These are phyloP conservation scores for Porogramme epimiltina DNA, from an alignment of 1,284 basidiomycete genomes.

Conservation along the genomic window DNA sequence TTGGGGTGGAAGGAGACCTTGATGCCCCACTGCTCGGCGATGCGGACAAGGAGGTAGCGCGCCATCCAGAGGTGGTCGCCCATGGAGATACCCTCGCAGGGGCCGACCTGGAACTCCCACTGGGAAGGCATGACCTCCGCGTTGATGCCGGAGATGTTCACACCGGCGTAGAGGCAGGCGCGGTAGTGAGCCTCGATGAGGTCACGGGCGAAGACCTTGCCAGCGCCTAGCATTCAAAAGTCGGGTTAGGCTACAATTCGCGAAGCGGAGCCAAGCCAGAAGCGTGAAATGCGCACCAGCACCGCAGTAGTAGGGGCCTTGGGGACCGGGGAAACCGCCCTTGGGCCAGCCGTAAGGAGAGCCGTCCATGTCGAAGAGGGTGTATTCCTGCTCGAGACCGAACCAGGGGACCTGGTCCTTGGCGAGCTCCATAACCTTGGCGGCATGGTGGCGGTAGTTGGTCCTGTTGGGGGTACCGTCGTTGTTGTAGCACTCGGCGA, in stretches of 20 bases:
- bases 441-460: constrained; percentile 91
- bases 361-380: constrained; percentile 93
- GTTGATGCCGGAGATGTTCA: constrained; percentile 99
- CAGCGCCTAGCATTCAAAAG: constrained; percentile 63
- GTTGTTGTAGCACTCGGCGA: constrained; percentile 98
- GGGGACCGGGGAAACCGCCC: constrained; percentile 98
- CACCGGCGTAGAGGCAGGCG: constrained; percentile 93
- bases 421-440: constrained; percentile 92
- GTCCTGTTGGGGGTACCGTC: constrained; percentile 98
- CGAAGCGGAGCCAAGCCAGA: constrained; percentile 6
- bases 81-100: constrained; percentile 97
- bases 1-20: constrained; percentile 99
- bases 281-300: constrained; percentile 68
- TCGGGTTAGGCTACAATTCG: constrained; percentile 8
- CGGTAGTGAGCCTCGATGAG: constrained; percentile 99
- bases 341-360: constrained; percentile 96
- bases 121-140: constrained; percentile 99
- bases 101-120: constrained; percentile 99
- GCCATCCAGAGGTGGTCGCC: constrained; percentile 99
- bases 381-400: constrained; percentile 99
- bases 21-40: constrained; percentile 98
- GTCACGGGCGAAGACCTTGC: constrained; percentile 98
- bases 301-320: constrained; percentile 99
- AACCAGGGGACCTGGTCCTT: constrained; percentile 92
- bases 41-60: constrained; percentile 89